phyloP scores from a whole-genome alignment of 352 stramenopile species.

The Plasmopara halstedii region DNA sequence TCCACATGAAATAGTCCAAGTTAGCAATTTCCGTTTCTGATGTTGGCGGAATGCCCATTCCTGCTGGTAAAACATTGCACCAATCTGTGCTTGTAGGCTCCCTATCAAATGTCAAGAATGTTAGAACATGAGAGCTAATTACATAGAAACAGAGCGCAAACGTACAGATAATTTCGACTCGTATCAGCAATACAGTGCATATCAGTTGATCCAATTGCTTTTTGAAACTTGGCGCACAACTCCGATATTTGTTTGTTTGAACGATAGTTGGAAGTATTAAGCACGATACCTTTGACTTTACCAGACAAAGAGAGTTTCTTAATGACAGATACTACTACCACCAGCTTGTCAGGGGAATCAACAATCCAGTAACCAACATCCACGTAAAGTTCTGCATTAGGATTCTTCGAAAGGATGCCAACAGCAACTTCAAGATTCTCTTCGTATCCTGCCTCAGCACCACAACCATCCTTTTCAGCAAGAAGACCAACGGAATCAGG shows the following conservation, averaged over 20 bases:
- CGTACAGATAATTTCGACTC: constrained; percentile 26
- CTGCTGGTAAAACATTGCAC: constrained; percentile 41
- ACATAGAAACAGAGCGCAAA: neutral
- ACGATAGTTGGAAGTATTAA: constrained; percentile 74
- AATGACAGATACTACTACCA: constrained; percentile 19
- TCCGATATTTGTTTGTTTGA: constrained; percentile 23
- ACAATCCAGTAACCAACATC: constrained; percentile 60
- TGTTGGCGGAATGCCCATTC: constrained; percentile 41
- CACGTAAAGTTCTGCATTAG: constrained; percentile 54
- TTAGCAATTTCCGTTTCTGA: constrained; percentile 35
- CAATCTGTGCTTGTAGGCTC: constrained; percentile 27
- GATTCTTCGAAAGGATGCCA: constrained; percentile 31
- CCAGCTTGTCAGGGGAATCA: constrained; percentile 10
- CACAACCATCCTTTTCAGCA: constrained; percentile 37
- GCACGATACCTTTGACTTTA: constrained; percentile 37
- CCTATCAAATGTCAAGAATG: too few relatives aligned
- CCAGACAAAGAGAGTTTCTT: constrained; percentile 27
- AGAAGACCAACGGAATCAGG: constrained; percentile 51
- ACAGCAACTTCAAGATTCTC: constrained; percentile 42
- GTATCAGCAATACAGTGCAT: constrained; percentile 39
- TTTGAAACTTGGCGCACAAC: constrained; percentile 36
- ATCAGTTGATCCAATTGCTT: constrained; percentile 16
- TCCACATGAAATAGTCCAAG: constrained; percentile 70
- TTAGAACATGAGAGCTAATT: too few relatives aligned
- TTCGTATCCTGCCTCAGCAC: constrained; percentile 27